Conservation (phyloP, 768 basidiomycete genomes). For the Austroboletus eburneus region DNA sequence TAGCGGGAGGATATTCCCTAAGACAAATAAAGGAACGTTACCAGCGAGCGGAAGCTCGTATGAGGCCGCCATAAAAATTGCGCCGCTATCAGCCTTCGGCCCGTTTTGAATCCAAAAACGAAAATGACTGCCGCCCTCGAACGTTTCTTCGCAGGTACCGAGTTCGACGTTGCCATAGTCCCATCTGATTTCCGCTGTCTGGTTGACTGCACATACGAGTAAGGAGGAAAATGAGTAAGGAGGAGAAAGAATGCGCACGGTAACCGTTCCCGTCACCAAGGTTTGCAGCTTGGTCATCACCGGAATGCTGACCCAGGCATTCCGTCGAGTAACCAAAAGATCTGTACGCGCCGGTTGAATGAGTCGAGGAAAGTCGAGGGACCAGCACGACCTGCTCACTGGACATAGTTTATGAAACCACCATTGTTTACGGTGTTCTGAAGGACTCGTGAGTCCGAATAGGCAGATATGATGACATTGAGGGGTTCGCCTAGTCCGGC, state of each 20-base stretch:
- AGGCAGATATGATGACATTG: conserved; percentile 74
- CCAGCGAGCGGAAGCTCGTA: conserved; percentile 65
- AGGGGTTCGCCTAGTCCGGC: conserved; percentile 81
- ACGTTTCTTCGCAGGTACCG: conserved; percentile 84
- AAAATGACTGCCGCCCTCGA: conserved; percentile 84
- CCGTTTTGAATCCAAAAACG: conserved; percentile 88
- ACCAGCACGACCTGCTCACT: conserved; percentile 44
- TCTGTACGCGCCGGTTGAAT: conserved; percentile 22
- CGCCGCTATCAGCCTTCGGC: conserved; percentile 55
- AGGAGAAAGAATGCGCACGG: conserved; percentile 38
- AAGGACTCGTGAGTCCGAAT: conserved; percentile 69
- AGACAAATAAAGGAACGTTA: conserved; percentile 31
- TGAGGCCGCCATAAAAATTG: conserved; percentile 71
- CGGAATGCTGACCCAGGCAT: conserved; percentile 80
- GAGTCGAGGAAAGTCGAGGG: neutral
- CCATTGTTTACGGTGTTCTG: conserved; percentile 56
- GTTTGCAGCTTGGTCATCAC: conserved; percentile 63
- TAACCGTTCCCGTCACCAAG: conserved; percentile 81
- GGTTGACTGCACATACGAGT: conserved; percentile 51
- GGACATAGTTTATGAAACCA: conserved; percentile 76
- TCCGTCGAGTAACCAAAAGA: conserved; percentile 71
- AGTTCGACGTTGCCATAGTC: conserved; percentile 75
- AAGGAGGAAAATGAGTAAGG: neutral
- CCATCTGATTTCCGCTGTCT: conserved; percentile 81
- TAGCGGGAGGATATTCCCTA: too few species aligned